A percentile compares a stretch with the other conserved stretches of the same genome.
phyloP scores from a whole-genome alignment of 2,329 filamentous ascomycete genomes.

The Sodiomyces alkalinus region DNA sequence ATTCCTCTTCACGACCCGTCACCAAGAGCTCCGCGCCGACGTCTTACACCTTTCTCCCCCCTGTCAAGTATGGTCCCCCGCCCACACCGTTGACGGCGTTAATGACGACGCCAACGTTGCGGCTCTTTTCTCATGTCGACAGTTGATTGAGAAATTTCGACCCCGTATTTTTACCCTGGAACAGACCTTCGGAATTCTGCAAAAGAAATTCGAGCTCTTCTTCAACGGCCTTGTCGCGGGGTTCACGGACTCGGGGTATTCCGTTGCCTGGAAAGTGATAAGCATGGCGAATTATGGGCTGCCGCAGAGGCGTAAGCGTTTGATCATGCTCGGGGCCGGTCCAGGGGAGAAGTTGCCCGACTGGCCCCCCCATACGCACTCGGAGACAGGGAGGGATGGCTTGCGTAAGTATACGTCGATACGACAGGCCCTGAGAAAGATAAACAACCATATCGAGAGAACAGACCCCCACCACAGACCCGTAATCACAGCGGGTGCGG shows the following conservation, averaged over 20 bases:
- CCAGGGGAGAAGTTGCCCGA: conserved; percentile 56
- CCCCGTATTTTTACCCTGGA: conserved; percentile 65
- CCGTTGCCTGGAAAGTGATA: conserved; percentile 51
- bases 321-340: conserved; percentile 43
- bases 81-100: conserved; percentile 43
- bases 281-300: conserved; percentile 33
- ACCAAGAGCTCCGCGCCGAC: conserved; percentile 34
- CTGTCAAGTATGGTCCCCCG: conserved; percentile 61
- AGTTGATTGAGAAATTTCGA: conserved; percentile 39
- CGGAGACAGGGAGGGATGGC: conserved; percentile 16
- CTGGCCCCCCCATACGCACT: conserved; percentile 50
- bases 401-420: conserved; percentile 28
- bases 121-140: conserved; percentile 34
- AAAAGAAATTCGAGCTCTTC: conserved; percentile 33
- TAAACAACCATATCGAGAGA: conserved; percentile 24
- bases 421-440: conserved; percentile 20
- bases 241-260: conserved; percentile 52
- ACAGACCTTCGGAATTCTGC: conserved; percentile 56
- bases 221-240: conserved; percentile 47
- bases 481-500: conserved; percentile 6
- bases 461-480: conserved; percentile 1
- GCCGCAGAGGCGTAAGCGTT: conserved; percentile 31
- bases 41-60: conserved; percentile 63
- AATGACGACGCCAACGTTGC: conserved; percentile 56
- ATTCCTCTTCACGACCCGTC: conserved; percentile 25